Evolutionary conservation across 176 grass and related monocot genomes (phyloP).

Genomic region (Musa itinerans): DNA sequence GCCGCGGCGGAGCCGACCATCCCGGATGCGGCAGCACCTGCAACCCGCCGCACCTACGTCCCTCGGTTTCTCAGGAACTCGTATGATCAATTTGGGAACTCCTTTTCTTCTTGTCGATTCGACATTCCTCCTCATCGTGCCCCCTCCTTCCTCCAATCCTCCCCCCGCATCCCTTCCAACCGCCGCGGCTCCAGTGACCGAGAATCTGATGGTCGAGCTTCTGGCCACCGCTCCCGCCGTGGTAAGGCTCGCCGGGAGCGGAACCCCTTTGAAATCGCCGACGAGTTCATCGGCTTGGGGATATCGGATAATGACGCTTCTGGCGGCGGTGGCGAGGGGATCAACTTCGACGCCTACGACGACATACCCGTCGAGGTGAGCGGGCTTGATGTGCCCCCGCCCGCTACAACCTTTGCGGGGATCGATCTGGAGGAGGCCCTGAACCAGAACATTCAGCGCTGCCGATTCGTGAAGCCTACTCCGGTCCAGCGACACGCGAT

Average conservation of each 20-base stretch:
- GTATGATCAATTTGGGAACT: not conserved
- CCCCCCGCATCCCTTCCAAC: not conserved
- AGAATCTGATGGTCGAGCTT: not conserved
- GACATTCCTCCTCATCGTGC: not conserved
- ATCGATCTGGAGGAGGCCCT: constrained; percentile 48
- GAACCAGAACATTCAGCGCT: constrained; percentile 43
- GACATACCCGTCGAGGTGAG: constrained; percentile 70
- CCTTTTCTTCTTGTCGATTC: not conserved
- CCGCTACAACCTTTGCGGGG: constrained; percentile 40
- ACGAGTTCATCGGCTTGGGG: not conserved
- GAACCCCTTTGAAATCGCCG: not conserved
- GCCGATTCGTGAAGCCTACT: constrained; percentile 50
- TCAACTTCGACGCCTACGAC: constrained; percentile 35
- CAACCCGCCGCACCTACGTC: not conserved
- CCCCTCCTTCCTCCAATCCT: not conserved
- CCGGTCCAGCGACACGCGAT: constrained; percentile 79
- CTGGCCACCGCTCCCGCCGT: not conserved
- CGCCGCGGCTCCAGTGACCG: not conserved
- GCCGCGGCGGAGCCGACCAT: not conserved
- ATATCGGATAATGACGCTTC: constrained; percentile 5
- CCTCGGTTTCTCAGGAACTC: not conserved
- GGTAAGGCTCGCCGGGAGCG: not conserved
- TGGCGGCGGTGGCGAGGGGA: not conserved
- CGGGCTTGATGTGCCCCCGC: constrained; percentile 37
- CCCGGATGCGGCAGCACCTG: not conserved